These are phyloP conservation scores for Verbena officinalis DNA, from an alignment of 257 asterid genomes.

Conservation along the genomic window DNA sequence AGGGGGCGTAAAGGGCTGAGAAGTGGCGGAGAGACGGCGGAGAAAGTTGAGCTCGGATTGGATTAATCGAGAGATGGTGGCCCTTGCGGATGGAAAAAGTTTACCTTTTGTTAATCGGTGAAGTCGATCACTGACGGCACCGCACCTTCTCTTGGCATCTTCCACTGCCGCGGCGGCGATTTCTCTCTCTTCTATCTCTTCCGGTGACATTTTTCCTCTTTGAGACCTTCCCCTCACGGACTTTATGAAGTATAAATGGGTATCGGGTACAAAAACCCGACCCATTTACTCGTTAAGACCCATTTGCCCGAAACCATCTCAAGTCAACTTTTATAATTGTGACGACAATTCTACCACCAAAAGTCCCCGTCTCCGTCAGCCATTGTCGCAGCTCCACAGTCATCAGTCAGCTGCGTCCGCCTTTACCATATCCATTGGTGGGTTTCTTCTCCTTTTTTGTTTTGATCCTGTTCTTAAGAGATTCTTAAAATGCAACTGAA, in stretches of 20 bases:
- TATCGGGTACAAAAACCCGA: neutral
- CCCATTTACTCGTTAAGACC: neutral
- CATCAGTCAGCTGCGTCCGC: no score
- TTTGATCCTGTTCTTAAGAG: no score
- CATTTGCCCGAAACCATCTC: no score
- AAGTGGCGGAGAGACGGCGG: conserved; percentile 48
- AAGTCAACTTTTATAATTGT: no score
- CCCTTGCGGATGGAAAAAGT: conserved; percentile 42
- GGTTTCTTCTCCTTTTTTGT: no score
- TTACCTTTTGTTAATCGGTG: conserved; percentile 32
- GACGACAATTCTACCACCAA: no score
- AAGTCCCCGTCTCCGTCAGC: no score
- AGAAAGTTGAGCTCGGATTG: conserved; percentile 85
- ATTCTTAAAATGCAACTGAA: no score
- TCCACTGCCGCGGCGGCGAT: conserved; percentile 38
- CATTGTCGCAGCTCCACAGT: no score
- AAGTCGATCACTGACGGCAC: conserved; percentile 48
- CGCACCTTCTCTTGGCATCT: conserved; percentile 66
- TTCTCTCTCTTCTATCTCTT: conserved; percentile 35
- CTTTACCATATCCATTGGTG: no score
- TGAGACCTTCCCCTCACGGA: neutral
- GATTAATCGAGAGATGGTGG: conserved; percentile 67
- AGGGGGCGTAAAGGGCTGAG: conserved; percentile 31
- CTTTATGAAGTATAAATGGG: neutral
- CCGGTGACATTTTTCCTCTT: conserved; percentile 20